Conservation (phyloP, 148 eudicot genomes). For the Rhododendron kiyosumense region DNA sequence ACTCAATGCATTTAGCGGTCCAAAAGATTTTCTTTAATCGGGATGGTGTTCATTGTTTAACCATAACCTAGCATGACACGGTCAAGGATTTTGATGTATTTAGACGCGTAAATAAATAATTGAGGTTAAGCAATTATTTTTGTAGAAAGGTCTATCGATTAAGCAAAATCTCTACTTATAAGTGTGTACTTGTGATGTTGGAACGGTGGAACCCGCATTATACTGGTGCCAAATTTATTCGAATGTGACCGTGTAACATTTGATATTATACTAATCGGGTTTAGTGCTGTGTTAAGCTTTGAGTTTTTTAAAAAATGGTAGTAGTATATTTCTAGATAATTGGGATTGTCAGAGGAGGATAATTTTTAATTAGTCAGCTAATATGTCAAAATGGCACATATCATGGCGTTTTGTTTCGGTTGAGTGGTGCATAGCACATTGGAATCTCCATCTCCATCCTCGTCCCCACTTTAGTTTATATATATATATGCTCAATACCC, state of each 20-base stretch:
- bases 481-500: background rate
- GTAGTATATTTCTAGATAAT: background rate
- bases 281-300: background rate
- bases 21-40: background rate
- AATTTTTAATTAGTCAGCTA: conserved; percentile 1
- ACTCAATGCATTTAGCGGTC: background rate
- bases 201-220: background rate
- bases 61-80: background rate
- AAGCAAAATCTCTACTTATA: background rate
- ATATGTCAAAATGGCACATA: conserved; percentile 4
- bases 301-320: background rate
- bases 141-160: background rate
- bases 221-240: background rate
- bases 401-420: background rate
- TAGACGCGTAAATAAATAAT: background rate
- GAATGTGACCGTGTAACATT: background rate
- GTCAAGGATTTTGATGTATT: background rate
- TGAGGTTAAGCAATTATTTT: background rate
- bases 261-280: background rate
- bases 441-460: background rate
- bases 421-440: conserved; percentile 10
- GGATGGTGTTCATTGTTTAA: background rate
- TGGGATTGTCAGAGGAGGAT: conserved; percentile 11
- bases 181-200: background rate
- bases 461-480: background rate